Conservation (phyloP, 2,329 filamentous ascomycete genomes). For the Venturia oleaginea region DNA sequence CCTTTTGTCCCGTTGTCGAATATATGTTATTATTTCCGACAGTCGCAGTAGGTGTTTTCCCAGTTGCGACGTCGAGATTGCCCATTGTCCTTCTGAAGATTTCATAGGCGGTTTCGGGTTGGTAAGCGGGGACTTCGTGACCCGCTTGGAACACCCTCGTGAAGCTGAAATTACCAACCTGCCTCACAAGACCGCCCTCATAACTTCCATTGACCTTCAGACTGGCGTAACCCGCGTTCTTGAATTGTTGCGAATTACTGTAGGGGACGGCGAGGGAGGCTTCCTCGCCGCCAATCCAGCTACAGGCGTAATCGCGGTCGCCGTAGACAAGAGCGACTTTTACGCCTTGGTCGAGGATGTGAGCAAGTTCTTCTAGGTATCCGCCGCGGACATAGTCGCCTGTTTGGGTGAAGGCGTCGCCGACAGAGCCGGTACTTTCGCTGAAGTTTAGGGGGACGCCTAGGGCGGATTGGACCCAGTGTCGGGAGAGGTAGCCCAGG, state of each 20-base stretch:
- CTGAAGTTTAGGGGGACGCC: conserved; percentile 54
- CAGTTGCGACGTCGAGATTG: conserved; percentile 47
- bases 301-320: conserved; percentile 47
- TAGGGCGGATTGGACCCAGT: conserved; percentile 47
- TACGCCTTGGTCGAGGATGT: conserved; percentile 46
- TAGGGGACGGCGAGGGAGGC: conserved; percentile 43
- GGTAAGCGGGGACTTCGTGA: conserved; percentile 40
- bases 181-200: conserved; percentile 22
- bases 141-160: conserved; percentile 21
- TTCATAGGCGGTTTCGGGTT: conserved; percentile 45
- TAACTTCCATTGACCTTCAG: conserved; percentile 19
- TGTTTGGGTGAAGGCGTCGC: conserved; percentile 36
- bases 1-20: not conserved
- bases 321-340: conserved; percentile 49
- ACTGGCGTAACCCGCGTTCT: conserved; percentile 35
- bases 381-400: conserved; percentile 42
- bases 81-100: conserved; percentile 46
- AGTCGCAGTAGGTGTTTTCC: conserved; percentile 25
- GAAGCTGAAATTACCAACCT: conserved; percentile 24
- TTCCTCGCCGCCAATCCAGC: conserved; percentile 49
- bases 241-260: conserved; percentile 35
- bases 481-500: conserved; percentile 47
- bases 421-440: conserved; percentile 31
- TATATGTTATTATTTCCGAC: not conserved
- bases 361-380: conserved; percentile 40